Conservation (phyloP, 2,329 filamentous ascomycete genomes). For the Aureobasidium subglaciale region DNA sequence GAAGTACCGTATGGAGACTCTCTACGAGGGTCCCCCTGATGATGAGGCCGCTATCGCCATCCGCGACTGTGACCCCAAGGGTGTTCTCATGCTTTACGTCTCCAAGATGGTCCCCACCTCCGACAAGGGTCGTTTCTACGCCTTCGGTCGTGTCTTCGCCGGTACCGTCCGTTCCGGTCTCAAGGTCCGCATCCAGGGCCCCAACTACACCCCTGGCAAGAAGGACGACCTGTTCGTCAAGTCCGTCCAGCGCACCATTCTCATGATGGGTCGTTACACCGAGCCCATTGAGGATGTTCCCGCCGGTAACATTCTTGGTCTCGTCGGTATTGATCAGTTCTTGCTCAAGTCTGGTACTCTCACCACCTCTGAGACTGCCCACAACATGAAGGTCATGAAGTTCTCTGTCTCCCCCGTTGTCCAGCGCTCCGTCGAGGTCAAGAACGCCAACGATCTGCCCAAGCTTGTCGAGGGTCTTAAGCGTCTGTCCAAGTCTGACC, state of each 20-base stretch:
- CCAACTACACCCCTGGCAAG: conserved; percentile 96
- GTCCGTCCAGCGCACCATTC: conserved; percentile 98
- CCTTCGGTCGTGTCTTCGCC: conserved; percentile 99
- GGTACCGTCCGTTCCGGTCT: conserved; percentile 96
- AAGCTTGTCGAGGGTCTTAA: conserved; percentile 99
- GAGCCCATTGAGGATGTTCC: conserved; percentile 99
- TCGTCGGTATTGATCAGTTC: conserved; percentile 99
- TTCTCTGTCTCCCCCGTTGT: conserved; percentile 99
- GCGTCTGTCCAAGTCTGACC: conserved; percentile 99
- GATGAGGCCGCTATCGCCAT: conserved; percentile 93
- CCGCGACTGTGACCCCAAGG: conserved; percentile 97
- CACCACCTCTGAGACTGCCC: conserved; percentile 91
- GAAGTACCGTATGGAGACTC: conserved; percentile 94
- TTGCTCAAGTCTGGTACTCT: conserved; percentile 99
- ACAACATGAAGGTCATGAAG: conserved; percentile 99
- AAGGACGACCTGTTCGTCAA: conserved; percentile 99
- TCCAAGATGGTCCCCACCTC: conserved; percentile 99
- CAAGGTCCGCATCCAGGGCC: conserved; percentile 99
- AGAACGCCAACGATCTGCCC: conserved; percentile 99
- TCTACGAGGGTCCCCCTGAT: conserved; percentile 95
- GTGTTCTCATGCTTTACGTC: conserved; percentile 98
- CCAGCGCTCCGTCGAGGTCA: conserved; percentile 96
- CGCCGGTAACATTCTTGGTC: conserved; percentile 98
- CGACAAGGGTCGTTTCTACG: conserved; percentile 99
- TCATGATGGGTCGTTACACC: conserved; percentile 99